phyloP scores from a whole-genome alignment of 2,329 filamentous ascomycete genomes.

The Sclerotiophoma versabilis region DNA sequence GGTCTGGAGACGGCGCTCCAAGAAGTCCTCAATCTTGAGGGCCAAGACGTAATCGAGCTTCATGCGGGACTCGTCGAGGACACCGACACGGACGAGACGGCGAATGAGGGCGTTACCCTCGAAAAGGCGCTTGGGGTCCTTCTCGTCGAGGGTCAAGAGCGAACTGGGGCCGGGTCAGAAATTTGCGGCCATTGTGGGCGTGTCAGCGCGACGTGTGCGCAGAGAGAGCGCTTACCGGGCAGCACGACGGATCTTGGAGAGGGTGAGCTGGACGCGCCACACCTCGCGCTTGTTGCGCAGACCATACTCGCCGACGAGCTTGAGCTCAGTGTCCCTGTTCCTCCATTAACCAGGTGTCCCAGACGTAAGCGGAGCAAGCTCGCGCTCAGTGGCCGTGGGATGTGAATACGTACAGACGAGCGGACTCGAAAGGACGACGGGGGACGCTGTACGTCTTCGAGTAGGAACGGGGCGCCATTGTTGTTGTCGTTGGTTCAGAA shows the following conservation, averaged over 20 bases:
- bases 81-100: constrained; percentile 99
- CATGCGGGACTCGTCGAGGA: constrained; percentile 99
- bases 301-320: constrained; percentile 99
- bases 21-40: constrained; percentile 99
- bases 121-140: constrained; percentile 99
- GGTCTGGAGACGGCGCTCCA: constrained; percentile 99
- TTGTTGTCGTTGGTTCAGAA: constrained; percentile 44
- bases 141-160: constrained; percentile 99
- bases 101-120: constrained; percentile 99
- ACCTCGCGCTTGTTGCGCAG: constrained; percentile 99
- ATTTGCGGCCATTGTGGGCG: constrained; percentile 16
- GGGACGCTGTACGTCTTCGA: constrained; percentile 99
- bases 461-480: constrained; percentile 71
- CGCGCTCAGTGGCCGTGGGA: constrained; percentile 91
- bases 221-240: constrained; percentile 75
- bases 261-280: constrained; percentile 98
- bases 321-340: constrained; percentile 95
- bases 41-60: constrained; percentile 99
- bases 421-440: constrained; percentile 97
- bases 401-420: constrained; percentile 90
- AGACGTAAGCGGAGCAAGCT: constrained; percentile 99
- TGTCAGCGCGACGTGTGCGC: constrained; percentile 16
- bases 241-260: constrained; percentile 99
- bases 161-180: constrained; percentile 68
- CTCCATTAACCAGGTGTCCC: constrained; percentile 71